Base-by-base conservation (phyloP, 805 yeast genomes). In the Isabelozyma rhagii region DNA sequence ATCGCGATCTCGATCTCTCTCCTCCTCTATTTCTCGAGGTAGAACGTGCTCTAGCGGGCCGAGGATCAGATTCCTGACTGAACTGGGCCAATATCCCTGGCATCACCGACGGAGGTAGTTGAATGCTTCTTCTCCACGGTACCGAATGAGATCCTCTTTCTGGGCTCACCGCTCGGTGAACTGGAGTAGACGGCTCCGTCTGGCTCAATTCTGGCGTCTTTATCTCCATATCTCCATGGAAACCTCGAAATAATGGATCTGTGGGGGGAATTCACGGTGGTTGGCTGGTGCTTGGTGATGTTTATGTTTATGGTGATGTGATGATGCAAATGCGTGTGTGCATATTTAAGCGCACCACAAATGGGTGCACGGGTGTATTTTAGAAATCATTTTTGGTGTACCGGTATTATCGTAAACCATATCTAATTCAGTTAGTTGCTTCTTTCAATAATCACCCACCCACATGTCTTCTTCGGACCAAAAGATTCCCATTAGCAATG, bases 181-280 rank as follows among this genome's bases (percentile, higher is more conserved):
- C 29, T 2, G 64, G 64, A 13, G 64, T 61, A 1, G 62, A 55
- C 3, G 62, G 62, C 45, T 58, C 64, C 14, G 61, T 59, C 11
- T 17, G 41, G 21, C 41, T 39, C 41, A 14, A 8, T 14, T 14
- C 21, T 39, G 21, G 36, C 36, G 10, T 31, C n/a, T 13, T 31
- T 10, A 4, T 13, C 10, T 10, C 36, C 36, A 31, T 31, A 10
- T 5, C 36, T 9, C 36, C 36, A 10, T 13, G 7, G n/a, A 31
- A 31, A 31, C n/a, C n/a, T 9, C 10, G n/a, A 5, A 31, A 31
- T 3, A 31, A 31, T 8, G 36, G 36, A 13, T 6, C 36, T 31
- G 36, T 9, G n/a, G 8, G 7, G 36, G 36, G 36, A 13, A 10
- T 31, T 31, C 8, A 8, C 36, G 8, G 8, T 31, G 36, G 5